Conservation (phyloP, 495 filamentous ascomycete genomes). For the Aspergillus saccharolyticus region DNA sequence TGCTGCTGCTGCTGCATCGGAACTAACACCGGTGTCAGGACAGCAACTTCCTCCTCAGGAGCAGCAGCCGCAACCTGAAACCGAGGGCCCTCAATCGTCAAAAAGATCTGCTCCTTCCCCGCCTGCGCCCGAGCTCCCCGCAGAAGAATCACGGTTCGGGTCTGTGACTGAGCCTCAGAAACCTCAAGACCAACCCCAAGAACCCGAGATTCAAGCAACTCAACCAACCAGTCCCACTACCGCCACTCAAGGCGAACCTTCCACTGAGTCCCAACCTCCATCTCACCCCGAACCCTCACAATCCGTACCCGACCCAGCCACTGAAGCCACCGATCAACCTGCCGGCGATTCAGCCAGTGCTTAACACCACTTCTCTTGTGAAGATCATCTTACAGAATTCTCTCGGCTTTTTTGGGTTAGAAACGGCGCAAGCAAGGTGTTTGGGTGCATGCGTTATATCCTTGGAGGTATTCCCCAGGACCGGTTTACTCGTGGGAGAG, state of each 20-base stretch:
- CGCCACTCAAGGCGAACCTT: background rate
- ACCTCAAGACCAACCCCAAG: background rate
- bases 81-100: background rate
- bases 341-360: background rate
- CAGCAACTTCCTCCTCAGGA: background rate
- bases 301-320: background rate
- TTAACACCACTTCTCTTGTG: background rate
- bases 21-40: background rate
- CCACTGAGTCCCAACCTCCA: too few relatives aligned
- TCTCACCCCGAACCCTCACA: background rate
- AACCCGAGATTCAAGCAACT: background rate
- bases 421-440: too few relatives aligned
- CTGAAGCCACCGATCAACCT: background rate
- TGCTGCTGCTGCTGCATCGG: background rate
- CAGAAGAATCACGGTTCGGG: constrained; percentile 5
- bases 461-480: too few relatives aligned
- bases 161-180: background rate
- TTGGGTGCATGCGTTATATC: too few relatives aligned
- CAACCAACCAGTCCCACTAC: background rate
- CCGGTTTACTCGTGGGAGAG: too few relatives aligned
- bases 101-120: background rate
- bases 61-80: constrained; percentile 1
- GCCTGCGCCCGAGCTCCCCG: constrained; percentile 2
- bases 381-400: background rate
- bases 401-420: background rate